phyloP scores from a whole-genome alignment of 805 yeast species.

The Myxozyma vanderwaltii region DNA sequence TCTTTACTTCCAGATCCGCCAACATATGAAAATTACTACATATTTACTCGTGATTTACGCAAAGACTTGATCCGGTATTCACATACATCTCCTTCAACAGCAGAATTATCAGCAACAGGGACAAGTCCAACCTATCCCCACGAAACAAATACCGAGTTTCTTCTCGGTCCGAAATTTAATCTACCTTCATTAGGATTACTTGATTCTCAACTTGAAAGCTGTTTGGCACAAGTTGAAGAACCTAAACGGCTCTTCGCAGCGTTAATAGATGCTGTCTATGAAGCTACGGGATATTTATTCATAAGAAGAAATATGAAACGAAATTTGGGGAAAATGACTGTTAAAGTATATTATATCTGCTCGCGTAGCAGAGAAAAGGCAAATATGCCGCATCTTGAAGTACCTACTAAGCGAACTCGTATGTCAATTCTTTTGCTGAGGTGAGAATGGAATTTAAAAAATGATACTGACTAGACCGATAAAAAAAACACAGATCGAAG shows the following conservation, averaged over 20 bases:
- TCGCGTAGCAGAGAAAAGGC: constrained; percentile 20
- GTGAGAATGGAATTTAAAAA: background rate
- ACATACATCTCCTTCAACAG: background rate
- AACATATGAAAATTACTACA: constrained; percentile 13
- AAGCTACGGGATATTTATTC: constrained; percentile 17
- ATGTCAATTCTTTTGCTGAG: no score
- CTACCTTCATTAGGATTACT: constrained; percentile 11
- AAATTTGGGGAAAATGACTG: constrained; percentile 3
- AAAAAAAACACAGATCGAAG: constrained; percentile 2
- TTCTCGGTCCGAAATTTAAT: background rate
- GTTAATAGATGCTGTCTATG: constrained; percentile 16
- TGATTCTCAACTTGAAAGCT: background rate
- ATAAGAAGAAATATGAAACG: constrained; percentile 15
- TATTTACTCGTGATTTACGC: constrained; percentile 17
- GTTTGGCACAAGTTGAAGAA: background rate
- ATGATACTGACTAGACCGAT: background rate
- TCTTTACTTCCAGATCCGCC: constrained; percentile 7
- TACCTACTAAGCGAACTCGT: constrained; percentile 14
- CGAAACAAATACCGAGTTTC: constrained; percentile 8
- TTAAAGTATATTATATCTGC: constrained; percentile 20
- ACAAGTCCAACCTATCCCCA: constrained; percentile 6
- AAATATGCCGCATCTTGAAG: constrained; percentile 18
- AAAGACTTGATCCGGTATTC: constrained; percentile 9
- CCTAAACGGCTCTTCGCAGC: constrained; percentile 19
- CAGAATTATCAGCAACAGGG: background rate